Evolutionary conservation across 768 basidiomycete genomes (phyloP).

Genomic region (Agrocybe praecox): DNA sequence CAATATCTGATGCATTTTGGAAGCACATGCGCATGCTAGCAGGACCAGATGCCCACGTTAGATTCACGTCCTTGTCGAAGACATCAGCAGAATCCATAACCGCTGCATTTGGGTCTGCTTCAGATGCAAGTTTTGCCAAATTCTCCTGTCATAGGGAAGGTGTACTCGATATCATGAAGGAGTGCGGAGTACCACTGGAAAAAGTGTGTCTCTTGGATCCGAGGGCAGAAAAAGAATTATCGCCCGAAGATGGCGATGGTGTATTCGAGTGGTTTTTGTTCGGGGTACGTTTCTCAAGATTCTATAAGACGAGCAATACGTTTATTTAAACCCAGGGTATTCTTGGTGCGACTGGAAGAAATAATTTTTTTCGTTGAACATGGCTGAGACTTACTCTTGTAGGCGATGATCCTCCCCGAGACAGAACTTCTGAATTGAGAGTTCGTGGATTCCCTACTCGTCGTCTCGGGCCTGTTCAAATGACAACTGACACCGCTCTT

Average conservation of each 20-base stretch:
- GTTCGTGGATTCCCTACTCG: slow-evolving; percentile 84
- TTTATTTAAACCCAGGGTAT: slow-evolving; percentile 29
- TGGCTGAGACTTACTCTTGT: slow-evolving; percentile 11
- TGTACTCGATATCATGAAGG: slow-evolving; percentile 62
- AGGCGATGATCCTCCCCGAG: slow-evolving; percentile 96
- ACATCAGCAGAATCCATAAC: slow-evolving; percentile 61
- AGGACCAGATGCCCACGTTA: slow-evolving; percentile 61
- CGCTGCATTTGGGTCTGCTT: slow-evolving; percentile 24
- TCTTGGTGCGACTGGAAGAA: slow-evolving; percentile 23
- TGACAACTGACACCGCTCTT: slow-evolving; percentile 98
- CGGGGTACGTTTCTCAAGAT: slow-evolving; percentile 54
- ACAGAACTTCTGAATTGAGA: slow-evolving; percentile 89
- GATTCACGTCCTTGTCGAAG: slow-evolving; percentile 88
- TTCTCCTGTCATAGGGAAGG: slow-evolving; percentile 51
- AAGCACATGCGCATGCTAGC: slow-evolving; percentile 88
- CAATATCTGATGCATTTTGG: background rate
- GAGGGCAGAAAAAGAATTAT: slow-evolving; percentile 67
- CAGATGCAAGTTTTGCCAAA: slow-evolving; percentile 27
- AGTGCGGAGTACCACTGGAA: slow-evolving; percentile 41
- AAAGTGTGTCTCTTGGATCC: slow-evolving; percentile 95
- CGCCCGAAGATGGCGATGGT: slow-evolving; percentile 77
- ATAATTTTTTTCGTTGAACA: background rate
- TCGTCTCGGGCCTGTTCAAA: slow-evolving; percentile 86
- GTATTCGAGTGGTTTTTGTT: slow-evolving; percentile 89
- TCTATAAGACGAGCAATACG: background rate